Base-by-base conservation (phyloP, 345 rosid genomes). In the Pseudoturritis turrita region DNA sequence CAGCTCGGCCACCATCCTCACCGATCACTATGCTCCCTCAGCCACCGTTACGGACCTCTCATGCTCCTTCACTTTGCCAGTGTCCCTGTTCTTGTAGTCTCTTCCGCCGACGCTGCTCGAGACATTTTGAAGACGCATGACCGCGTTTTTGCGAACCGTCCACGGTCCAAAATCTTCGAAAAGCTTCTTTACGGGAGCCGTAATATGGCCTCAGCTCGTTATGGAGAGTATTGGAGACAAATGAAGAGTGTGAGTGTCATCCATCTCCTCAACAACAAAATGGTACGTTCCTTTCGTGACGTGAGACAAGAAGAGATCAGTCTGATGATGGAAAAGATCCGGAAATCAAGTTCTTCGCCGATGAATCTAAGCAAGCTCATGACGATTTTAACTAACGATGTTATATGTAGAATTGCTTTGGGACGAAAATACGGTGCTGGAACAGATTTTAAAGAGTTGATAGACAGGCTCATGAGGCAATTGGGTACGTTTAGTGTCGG, bases 161-260 rank as follows among this genome's bases (percentile, higher is more conserved):
- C 90, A 0, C 67, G 58, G 49, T 54, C 72, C 0, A 75, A 40
- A 0, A 23, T 57, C 2, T 43, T 17, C 0, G 73, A 71, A 1
- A 83, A 74, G 35, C 84, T 90, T 63, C 53, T 85, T 28, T 84
- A 84, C 29, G 62, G 54, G 0, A 14, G 57, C 19, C 80, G 79
- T 25, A 85, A 87, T 29, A 28, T 86, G 31, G 41, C 88, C 0
- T 2, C n/a, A 2, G 83, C 90, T 1, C 83, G 88, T 0, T 85
- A 88, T 21, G 89, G 90, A 10, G 89, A 90, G 62, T 87, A 88
- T 39, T 88, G 95, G 97, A 79, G 92, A 51, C 87, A 87, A 53
- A 73, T 85, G 65, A 88, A 78, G 74, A 82, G 86, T 60, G 35
- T 85, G 3, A 77, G 83, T 36, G 79, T 83, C 10, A 43, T 81